Evolutionary conservation across 1,284 basidiomycete genomes (phyloP), one percentile per base, ranked within the genome.

Genomic region (Erythrobasidium hasegawianum): DNA sequence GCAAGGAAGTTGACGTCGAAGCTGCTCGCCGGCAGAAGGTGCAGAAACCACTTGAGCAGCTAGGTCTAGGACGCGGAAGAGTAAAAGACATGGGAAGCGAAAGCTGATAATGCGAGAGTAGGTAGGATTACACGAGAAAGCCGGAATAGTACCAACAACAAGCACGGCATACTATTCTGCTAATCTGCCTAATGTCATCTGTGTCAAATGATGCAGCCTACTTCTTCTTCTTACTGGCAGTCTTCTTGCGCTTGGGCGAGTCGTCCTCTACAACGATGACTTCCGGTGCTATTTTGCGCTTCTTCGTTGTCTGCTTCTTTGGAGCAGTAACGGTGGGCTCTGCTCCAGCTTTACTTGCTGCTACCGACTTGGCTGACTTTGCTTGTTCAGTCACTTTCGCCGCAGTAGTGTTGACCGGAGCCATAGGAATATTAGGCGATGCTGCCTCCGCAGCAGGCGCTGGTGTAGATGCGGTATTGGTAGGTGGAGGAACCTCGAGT

Each of bases 141-240:
- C 33, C 4, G 33, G 33, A 33, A 33, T 33, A 11, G 33, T 33
- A 33, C 5, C 33, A 33, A 33, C 33, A 33, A 33, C 33, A 33
- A 5, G 33, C 5, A 33, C 33, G 33, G 11, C n/a, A n/a, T n/a
- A n/a, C n/a, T n/a, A n/a, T n/a, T n/a, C n/a, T n/a, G n/a, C n/a
- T n/a, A n/a, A n/a, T n/a, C n/a, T n/a, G n/a, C n/a, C n/a, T n/a
- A n/a, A n/a, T n/a, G n/a, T n/a, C n/a, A n/a, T n/a, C n/a, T n/a
- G n/a, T n/a, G n/a, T n/a, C n/a, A n/a, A n/a, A n/a, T n/a, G n/a
- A n/a, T n/a, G n/a, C n/a, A n/a, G n/a, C 33, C 33, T 33, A 47
- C 43, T 47, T 47, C 75, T 86, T 40, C 79, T 82, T 38, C 80
- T 82, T 57, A 79, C 69, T 27, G 27, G 39, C 43, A 13, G 24